These are phyloP conservation scores for Cicer arietinum DNA, from an alignment of 306 rosid genomes.

Conservation along the genomic window DNA sequence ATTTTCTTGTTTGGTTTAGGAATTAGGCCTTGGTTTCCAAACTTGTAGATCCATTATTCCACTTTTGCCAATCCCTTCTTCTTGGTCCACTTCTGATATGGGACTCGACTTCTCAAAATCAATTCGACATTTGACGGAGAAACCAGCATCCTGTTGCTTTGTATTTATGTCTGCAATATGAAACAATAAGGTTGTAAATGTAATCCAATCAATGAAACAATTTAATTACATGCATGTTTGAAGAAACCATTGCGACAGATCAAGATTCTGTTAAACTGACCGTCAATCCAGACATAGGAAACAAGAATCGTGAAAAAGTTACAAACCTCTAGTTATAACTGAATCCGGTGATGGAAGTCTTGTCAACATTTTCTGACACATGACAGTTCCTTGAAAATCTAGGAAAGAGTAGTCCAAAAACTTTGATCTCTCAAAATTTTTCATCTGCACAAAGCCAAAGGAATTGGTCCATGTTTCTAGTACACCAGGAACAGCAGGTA, in stretches of 20 bases:
- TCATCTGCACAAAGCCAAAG: conserved; percentile 76
- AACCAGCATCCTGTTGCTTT: conserved; percentile 31
- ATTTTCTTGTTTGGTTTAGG: background rate
- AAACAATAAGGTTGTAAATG: background rate
- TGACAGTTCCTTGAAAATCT: conserved; percentile 69
- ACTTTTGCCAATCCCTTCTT: conserved; percentile 45
- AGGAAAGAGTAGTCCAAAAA: conserved; percentile 74
- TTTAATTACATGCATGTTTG: background rate
- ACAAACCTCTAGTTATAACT: conserved; percentile 53
- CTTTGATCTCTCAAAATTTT: conserved; percentile 59
- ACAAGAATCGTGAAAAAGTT: conserved; percentile 8
- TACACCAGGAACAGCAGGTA: conserved; percentile 76
- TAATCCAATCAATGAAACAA: conserved; percentile 6
- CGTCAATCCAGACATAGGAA: background rate
- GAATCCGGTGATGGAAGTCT: conserved; percentile 45
- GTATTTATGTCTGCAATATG: conserved; percentile 47
- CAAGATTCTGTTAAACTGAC: background rate
- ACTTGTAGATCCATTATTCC: conserved; percentile 29
- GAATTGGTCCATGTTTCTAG: conserved; percentile 79
- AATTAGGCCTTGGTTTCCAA: conserved; percentile 1
- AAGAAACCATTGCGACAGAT: background rate
- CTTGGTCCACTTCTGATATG: conserved; percentile 60
- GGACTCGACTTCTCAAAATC: conserved; percentile 49
- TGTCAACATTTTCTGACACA: conserved; percentile 80
- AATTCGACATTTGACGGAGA: conserved; percentile 32